Conservation (phyloP, 192 early-diverging fungal species). For the Gamsiella multidivaricata region DNA sequence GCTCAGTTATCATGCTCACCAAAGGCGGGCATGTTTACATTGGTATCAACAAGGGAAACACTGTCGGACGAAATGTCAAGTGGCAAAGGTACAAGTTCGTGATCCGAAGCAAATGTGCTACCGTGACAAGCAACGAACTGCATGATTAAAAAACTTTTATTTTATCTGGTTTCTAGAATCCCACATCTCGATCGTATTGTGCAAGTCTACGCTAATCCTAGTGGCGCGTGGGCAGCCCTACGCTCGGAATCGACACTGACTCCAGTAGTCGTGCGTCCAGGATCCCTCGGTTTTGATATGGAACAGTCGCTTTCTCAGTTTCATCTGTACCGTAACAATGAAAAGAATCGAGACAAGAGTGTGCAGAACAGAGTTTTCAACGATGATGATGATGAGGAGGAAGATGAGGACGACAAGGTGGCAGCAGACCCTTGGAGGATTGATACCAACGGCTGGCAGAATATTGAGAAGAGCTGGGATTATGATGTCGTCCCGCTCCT, state of each 20-base stretch:
- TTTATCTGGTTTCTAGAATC: conserved; percentile 25
- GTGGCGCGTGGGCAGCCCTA: conserved; percentile 73
- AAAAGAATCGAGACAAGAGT: conserved; percentile 25
- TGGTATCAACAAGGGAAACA: conserved; percentile 56
- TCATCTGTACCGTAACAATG: conserved; percentile 38
- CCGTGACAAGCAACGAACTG: too few relatives aligned
- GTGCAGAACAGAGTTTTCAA: neutral
- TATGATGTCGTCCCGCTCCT: conserved; percentile 37
- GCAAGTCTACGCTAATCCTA: conserved; percentile 65
- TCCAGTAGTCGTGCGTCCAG: conserved; percentile 20
- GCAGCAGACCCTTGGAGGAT: conserved; percentile 32
- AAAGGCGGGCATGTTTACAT: conserved; percentile 72
- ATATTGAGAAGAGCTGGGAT: conserved; percentile 48
- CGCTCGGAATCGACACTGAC: conserved; percentile 61
- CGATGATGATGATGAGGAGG: conserved; percentile 19
- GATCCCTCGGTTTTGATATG: conserved; percentile 52
- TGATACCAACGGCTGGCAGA: conserved; percentile 29
- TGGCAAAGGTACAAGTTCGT: conserved; percentile 33
- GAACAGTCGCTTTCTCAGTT: conserved; percentile 51
- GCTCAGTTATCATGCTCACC: conserved; percentile 73
- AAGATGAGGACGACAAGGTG: conserved; percentile 19
- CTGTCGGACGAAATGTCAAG: conserved; percentile 37
- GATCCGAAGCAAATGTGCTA: neutral
- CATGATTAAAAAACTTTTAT: neutral
- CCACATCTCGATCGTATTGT: conserved; percentile 70